These are phyloP conservation scores for Suillus lakei DNA, from an alignment of 768 basidiomycete genomes.

Conservation along the genomic window DNA sequence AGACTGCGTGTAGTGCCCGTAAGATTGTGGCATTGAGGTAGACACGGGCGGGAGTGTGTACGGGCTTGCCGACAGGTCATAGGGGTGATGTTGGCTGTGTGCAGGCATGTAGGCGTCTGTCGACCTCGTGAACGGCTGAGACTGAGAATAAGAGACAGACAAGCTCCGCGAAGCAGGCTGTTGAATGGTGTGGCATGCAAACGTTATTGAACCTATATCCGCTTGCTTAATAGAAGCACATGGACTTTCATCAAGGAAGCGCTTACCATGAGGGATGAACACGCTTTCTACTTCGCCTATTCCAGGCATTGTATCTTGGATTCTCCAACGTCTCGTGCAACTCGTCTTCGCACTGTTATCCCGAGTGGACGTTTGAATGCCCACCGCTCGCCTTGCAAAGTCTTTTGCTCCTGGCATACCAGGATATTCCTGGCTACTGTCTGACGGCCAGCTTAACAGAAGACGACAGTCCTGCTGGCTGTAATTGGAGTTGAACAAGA, in stretches of 20 bases:
- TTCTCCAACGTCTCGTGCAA: slow-evolving; percentile 85
- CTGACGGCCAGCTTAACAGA: slow-evolving; percentile 80
- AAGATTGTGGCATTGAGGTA: slow-evolving; percentile 28
- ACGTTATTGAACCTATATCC: slow-evolving; percentile 41
- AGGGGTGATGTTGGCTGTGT: slow-evolving; percentile 29
- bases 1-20: slow-evolving; percentile 28
- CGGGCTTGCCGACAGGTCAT: slow-evolving; percentile 31
- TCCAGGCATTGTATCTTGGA: slow-evolving; percentile 65
- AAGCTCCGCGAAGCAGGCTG: slow-evolving; percentile 25
- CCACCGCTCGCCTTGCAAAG: slow-evolving; percentile 64
- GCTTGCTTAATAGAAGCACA: slow-evolving; percentile 26
- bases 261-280: slow-evolving; percentile 87
- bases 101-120: slow-evolving; percentile 32
- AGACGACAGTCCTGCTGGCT: slow-evolving; percentile 53
- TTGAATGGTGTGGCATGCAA: slow-evolving; percentile 45
- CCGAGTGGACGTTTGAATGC: slow-evolving; percentile 57
- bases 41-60: slow-evolving; percentile 39
- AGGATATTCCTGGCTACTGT: slow-evolving; percentile 46
- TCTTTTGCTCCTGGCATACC: slow-evolving; percentile 48
- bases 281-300: slow-evolving; percentile 81
- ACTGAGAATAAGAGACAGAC: slow-evolving; percentile 22
- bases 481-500: slow-evolving; percentile 56
- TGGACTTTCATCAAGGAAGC: slow-evolving; percentile 41
- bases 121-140: slow-evolving; percentile 28
- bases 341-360: slow-evolving; percentile 80